Conservation (phyloP, 345 rosid species). For the Alliaria petiolata region DNA sequence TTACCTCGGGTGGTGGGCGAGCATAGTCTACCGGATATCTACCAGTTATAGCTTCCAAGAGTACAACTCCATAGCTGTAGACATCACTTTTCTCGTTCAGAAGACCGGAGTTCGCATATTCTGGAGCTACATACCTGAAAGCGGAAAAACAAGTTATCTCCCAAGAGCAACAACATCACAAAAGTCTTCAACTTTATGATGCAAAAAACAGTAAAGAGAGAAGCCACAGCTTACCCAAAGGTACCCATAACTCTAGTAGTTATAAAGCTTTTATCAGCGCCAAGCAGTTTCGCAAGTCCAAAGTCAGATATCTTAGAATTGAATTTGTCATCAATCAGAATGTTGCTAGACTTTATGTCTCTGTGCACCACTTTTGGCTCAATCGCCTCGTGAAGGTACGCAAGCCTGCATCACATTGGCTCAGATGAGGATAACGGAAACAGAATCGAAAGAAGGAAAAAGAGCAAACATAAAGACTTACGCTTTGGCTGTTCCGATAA, state of each 20-base stretch:
- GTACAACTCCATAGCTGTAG: constrained; percentile 92
- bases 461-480: constrained; percentile 41
- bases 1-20: constrained; percentile 83
- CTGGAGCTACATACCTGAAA: constrained; percentile 95
- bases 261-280: constrained; percentile 93
- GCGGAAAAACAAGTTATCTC: not conserved
- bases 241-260: constrained; percentile 99
- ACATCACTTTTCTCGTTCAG: constrained; percentile 98
- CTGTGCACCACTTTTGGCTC: constrained; percentile 99
- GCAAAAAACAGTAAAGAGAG: not conserved
- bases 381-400: constrained; percentile 96
- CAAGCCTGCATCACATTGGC: constrained; percentile 57
- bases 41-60: constrained; percentile 88
- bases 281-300: constrained; percentile 95
- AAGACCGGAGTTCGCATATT: constrained; percentile 96
- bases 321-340: constrained; percentile 87
- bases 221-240: constrained; percentile 58
- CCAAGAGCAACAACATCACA: not conserved
- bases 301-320: constrained; percentile 96
- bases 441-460: not conserved
- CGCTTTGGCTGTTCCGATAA: constrained; percentile 93
- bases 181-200: not conserved
- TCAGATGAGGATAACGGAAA: not conserved
- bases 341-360: constrained; percentile 96
- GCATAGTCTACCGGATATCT: constrained; percentile 98